Evolutionary conservation across 441 rosid species (phyloP), one percentile per base, ranked within the genome.

Genomic region (Populus hybrid): DNA sequence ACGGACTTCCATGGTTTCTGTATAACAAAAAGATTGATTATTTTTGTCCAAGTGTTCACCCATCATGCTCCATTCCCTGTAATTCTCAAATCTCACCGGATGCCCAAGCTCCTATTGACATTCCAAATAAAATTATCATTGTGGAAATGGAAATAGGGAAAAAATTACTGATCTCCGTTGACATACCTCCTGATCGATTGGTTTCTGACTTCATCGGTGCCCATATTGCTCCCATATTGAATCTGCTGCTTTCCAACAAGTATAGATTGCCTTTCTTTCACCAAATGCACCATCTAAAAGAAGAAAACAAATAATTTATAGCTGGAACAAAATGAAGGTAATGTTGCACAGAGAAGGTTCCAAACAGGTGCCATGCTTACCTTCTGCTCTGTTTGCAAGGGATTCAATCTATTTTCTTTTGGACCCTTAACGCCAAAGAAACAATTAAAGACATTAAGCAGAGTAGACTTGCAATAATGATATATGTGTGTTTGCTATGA

Each of bases 321-420:
- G 70, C 70, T 73, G 40, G 38, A 40, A 3, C 69, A 64, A 46
- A 42, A 72, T 16, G 36, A 21, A 30, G n/a, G 21, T 68, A 26
- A 53, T 30, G 23, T 30, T 18, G 70, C 19, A 1, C 12, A 35
- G 18, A 42, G 12, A 57, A 21, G 40, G 28, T 70, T 26, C 6
- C 36, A 11, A 10, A 63, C 74, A 46, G 67, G 38, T 63, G 69
- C 64, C n/a, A 75, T 36, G 79, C 81, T 83, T 84, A 91, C 94
- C 94, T 90, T 90, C 81, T 87, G 81, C 77, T 86, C 90, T 86
- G 84, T 86, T 84, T 81, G 92, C 82, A 90, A 79, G 79, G 85
- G 19, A 80, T 85, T 87, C 81, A 78, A 70, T 91, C 90, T 90
- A 73, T 94, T 95, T 89, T 95, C 99, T 89, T 95, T 95, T 83